Evolutionary conservation across 805 yeast genomes (phyloP), one percentile per base, ranked within the genome.

Genomic region (Teunomyces atbi): DNA sequence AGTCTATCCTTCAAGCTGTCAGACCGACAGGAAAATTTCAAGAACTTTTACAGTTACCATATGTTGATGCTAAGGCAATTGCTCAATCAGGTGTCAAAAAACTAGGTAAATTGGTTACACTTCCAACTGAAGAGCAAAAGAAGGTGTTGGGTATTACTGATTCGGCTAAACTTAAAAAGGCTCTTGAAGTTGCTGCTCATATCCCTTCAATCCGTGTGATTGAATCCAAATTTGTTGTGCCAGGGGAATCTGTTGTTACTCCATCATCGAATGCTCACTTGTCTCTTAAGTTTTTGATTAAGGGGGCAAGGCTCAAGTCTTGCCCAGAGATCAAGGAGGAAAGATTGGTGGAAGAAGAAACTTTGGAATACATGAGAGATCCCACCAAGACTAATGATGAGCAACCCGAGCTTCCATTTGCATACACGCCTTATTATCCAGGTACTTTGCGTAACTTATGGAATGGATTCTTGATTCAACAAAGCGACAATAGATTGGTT

Each of bases 1-100:
- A 86, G 61, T 77, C 82, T 41, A 65, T 92, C 30, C 71, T 83
- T 27, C 96, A 89, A 67, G 97, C 95, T 3, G 82, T 89, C 70
- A 61, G 73, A 55, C 68, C 79, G 46, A 56, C 73, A 56, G 71
- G 73, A 11, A 68, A 69, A 48, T 73, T 79, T 55, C 82, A 82
- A 46, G 89, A 86, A 63, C 71, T 86, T 44, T 73, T 86, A 49
- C 98, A 94, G 71, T 76, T 92, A 51, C 97, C 97, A 27, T 81
- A 80, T 47, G 88, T 87, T 33, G 74, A 81, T 49, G 56, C 69
- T 11, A 66, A 74, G 16, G 69, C 67, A 18, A 77, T 81, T 35
- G 64, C 67, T 45, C 50, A 59, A 1, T 69, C 73, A 48, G 64
- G 68, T n/a, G 68, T 86, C 41, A 72, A 75, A 45, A 85, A 86